Base-by-base conservation (phyloP, 2,329 filamentous ascomycete species). In the Ophiocordyceps camponoti-saundersi region DNA sequence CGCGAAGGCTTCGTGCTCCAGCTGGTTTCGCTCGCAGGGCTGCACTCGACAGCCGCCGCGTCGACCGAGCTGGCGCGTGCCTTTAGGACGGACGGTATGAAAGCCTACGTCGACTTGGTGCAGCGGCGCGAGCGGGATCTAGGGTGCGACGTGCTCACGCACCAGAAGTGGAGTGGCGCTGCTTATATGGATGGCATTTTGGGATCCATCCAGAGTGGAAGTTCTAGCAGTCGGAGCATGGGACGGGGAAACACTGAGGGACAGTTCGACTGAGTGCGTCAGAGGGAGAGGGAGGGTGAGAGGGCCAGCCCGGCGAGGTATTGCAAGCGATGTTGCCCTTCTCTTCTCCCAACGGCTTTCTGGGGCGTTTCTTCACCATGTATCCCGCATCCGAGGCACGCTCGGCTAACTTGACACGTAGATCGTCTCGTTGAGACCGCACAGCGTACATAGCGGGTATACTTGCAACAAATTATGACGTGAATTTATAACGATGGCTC, bases 61-160 rank as follows among this genome's bases (percentile, higher is more conserved):
- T 75, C 75, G 18, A 73, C 80, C 48, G 85, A 95, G 66, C 72
- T 98, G 18, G 83, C 87, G 11, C 77, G 77, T 49, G 76, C 71
- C 7, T 98, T 94, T 70, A 93, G 87, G 69, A 76, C 80, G 15
- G 84, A 95, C 47, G 92, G 92, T 47, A 98, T 98, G 92, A 73
- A 92, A 57, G 90, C 92, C 1, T 98, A 98, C 59, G 92, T 96
- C n/a, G 85, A 95, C 49, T 68, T 95, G 1, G 81, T 98, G 39
- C 92, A 98, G 65, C 73, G 79, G 46, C 74, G 81, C 39, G 92
- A 98, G 67, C 95, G 95, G 72, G 89, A 94, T 53, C 67, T 90
- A 1, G 85, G 84, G 15, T 88, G 87, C 48, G 89, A 95, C 56
- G 89, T 95, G n/a, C 69, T 95, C 52, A 95, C 87, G 39, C 89